Conservation (phyloP, 176 grass and related monocot genomes). For the Melocanna baccifera region DNA sequence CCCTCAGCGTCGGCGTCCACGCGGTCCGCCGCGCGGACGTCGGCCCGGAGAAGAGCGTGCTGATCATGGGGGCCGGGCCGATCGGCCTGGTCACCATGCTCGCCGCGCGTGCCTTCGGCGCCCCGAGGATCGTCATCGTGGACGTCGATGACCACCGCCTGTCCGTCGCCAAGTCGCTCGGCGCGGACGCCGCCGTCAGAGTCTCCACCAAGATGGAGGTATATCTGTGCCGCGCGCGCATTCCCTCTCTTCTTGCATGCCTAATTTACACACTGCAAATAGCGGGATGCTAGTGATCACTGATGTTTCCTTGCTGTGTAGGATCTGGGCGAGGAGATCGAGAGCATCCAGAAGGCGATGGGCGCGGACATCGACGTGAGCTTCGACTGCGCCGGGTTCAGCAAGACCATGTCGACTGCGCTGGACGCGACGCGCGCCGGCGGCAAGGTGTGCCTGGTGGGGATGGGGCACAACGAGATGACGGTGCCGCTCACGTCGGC, state of each 20-base stretch:
- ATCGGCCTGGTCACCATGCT: constrained; percentile 80
- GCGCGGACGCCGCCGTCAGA: constrained; percentile 61
- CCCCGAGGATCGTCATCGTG: constrained; percentile 52
- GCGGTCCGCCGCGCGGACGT: constrained; percentile 75
- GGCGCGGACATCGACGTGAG: constrained; percentile 64
- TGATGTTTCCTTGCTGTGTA: not conserved
- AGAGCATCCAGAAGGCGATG: constrained; percentile 51
- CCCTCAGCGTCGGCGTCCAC: constrained; percentile 89
- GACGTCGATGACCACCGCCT: constrained; percentile 86
- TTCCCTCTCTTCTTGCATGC: not conserved
- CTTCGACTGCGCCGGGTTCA: constrained; percentile 82
- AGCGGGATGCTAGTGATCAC: too few relatives aligned
- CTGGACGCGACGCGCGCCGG: constrained; percentile 64
- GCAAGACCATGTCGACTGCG: constrained; percentile 89
- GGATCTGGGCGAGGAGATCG: constrained; percentile 57
- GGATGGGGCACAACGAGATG: constrained; percentile 94
- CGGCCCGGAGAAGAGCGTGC: constrained; percentile 61
- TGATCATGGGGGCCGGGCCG: constrained; percentile 77
- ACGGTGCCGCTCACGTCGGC: constrained; percentile 84
- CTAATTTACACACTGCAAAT: too few relatives aligned
- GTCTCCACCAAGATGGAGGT: constrained; percentile 34
- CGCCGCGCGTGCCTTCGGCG: constrained; percentile 66
- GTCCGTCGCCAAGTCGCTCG: constrained; percentile 57
- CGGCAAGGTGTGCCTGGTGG: constrained; percentile 78
- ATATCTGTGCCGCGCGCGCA: not conserved